A percentile compares a stretch with the other conserved stretches of the same genome.
Evolutionary conservation across 2,329 filamentous ascomycete genomes (phyloP).

Genomic region (Harringtonia lauricola): DNA sequence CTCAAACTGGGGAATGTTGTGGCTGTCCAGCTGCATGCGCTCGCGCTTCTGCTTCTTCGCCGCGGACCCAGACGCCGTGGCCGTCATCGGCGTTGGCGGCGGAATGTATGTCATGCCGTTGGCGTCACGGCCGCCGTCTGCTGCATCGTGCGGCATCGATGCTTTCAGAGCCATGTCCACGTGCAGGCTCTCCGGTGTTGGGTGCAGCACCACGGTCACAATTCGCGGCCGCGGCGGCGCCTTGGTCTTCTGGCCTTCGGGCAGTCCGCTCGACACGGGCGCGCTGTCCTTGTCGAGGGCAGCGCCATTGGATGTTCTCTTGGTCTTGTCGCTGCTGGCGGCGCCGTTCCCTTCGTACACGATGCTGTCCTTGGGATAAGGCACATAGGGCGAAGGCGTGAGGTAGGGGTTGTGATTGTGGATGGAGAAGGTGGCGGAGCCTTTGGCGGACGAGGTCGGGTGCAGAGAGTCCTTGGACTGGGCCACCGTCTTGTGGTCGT

Average conservation of each 20-base stretch:
- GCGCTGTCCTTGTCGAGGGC: conserved; percentile 41
- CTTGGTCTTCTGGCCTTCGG: conserved; percentile 33
- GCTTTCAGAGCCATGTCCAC: conserved; percentile 66
- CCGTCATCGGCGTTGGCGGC: conserved; percentile 55
- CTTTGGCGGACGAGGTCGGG: conserved; percentile 44
- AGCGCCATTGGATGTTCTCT: conserved; percentile 21
- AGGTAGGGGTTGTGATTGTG: conserved; percentile 88
- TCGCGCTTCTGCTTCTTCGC: conserved; percentile 59
- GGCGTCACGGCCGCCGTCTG: conserved; percentile 4
- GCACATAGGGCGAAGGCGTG: conserved; percentile 76
- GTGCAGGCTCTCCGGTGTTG: conserved; percentile 65
- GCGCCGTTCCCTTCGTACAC: conserved; percentile 9
- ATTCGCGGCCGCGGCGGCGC: conserved; percentile 49
- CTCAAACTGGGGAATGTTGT: conserved; percentile 65
- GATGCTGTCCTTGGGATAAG: conserved; percentile 51
- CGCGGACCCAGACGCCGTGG: conserved; percentile 47
- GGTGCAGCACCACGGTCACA: conserved; percentile 72
- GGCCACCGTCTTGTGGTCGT: conserved; percentile 65
- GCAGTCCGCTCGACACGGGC: conserved; percentile 36
- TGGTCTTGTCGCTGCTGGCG: conserved; percentile 21
- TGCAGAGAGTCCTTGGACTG: conserved; percentile 48
- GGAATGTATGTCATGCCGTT: conserved; percentile 28
- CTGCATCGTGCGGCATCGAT: conserved; percentile 47
- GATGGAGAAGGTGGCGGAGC: conserved; percentile 65
- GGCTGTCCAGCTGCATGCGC: conserved; percentile 65